These are phyloP conservation scores for Chamaenerion angustifolium DNA, from an alignment of 345 rosid genomes.

Conservation along the genomic window DNA sequence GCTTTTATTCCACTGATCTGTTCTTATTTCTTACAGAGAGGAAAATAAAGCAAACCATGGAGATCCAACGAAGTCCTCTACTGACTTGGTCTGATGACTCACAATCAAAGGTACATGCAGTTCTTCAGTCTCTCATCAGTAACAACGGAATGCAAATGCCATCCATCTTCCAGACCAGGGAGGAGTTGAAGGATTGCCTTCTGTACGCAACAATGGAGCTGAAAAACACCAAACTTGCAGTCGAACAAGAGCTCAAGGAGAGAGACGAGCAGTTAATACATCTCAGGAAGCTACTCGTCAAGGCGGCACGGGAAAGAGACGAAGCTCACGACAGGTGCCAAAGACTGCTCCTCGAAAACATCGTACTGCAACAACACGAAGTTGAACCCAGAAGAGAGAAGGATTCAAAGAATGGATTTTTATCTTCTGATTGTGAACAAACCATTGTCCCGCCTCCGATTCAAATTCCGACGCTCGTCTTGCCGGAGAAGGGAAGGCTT, in stretches of 20 bases:
- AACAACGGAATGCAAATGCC: background rate
- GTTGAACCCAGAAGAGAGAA: constrained; percentile 5
- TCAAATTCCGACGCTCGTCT: no score
- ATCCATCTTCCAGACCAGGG: constrained; percentile 36
- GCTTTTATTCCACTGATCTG: background rate
- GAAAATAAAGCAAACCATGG: constrained; percentile 28
- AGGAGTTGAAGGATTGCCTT: constrained; percentile 59
- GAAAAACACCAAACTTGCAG: constrained; percentile 55
- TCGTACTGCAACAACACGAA: constrained; percentile 34
- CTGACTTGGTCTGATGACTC: constrained; percentile 41
- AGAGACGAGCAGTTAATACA: constrained; percentile 55
- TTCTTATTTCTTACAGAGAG: constrained; percentile 1
- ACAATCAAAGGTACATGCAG: constrained; percentile 47
- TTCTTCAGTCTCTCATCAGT: background rate
- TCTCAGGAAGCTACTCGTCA: constrained; percentile 40
- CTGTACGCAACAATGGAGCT: constrained; percentile 58
- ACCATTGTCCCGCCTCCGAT: constrained; percentile 53
- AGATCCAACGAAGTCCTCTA: constrained; percentile 38
- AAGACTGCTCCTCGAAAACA: constrained; percentile 39
- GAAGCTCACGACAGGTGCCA: constrained; percentile 55
- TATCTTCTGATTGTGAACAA: constrained; percentile 82
- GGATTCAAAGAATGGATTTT: constrained; percentile 21
- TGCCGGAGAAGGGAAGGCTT: constrained; percentile 95
- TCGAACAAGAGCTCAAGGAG: constrained; percentile 56
- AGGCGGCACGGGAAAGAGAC: constrained; percentile 50